Conservation (phyloP, 192 early-diverging fungal genomes). For the Fimicolochytrium jonesii region DNA sequence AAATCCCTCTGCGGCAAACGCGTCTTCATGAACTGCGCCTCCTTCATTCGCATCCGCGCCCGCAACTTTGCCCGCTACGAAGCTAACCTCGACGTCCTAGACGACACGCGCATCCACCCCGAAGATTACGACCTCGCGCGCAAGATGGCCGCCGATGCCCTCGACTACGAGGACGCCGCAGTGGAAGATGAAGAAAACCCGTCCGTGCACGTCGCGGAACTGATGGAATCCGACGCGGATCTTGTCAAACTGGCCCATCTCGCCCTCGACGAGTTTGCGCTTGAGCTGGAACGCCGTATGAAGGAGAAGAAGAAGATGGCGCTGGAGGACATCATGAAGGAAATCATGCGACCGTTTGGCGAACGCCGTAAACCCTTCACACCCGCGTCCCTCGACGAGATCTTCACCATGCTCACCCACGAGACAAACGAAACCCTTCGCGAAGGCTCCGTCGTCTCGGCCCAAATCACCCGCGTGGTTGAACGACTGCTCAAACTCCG, state of each 20-base stretch:
- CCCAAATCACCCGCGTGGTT: constrained; percentile 62
- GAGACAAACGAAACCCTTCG: constrained; percentile 70
- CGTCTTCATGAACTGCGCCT: constrained; percentile 91
- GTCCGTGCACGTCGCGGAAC: constrained; percentile 70
- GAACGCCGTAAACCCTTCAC: constrained; percentile 67
- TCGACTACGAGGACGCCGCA: constrained; percentile 68
- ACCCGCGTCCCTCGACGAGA: constrained; percentile 49
- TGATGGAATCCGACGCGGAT: constrained; percentile 71
- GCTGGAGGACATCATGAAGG: constrained; percentile 80
- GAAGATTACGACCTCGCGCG: constrained; percentile 92
- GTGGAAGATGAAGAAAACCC: constrained; percentile 70
- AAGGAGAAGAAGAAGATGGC: constrained; percentile 71
- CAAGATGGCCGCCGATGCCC: constrained; percentile 93
- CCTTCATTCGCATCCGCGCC: constrained; percentile 81
- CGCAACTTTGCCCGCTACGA: constrained; percentile 36
- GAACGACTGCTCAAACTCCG: constrained; percentile 72
- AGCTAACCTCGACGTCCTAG: constrained; percentile 70
- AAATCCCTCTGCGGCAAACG: constrained; percentile 55
- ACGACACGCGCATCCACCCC: constrained; percentile 93
- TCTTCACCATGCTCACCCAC: constrained; percentile 83
- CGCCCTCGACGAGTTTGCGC: constrained; percentile 85
- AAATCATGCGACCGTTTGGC: constrained; percentile 76
- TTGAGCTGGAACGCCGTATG: constrained; percentile 68
- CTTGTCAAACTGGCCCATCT: constrained; percentile 72
- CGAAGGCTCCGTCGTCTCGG: constrained; percentile 65